A percentile compares a stretch with the other conserved stretches of the same genome.
Evolutionary conservation across 225 moss, liverwort and hornwort species (phyloP).

Genomic region (Polytrichum formosum): DNA sequence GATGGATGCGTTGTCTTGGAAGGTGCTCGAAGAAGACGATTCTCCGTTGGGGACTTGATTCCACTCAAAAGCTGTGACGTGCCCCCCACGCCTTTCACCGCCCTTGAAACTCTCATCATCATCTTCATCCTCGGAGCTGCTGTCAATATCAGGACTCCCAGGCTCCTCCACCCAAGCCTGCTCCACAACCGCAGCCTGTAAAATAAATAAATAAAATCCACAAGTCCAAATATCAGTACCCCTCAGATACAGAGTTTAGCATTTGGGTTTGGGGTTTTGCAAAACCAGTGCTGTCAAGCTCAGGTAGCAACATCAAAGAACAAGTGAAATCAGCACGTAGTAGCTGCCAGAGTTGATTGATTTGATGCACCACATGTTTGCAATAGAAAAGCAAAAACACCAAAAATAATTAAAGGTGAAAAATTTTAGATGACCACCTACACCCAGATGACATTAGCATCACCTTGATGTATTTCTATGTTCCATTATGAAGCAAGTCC

Average conservation of each 20-base stretch:
- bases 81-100: constrained; percentile 24
- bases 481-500: too few species aligned
- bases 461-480: too few species aligned
- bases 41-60: constrained; percentile 26
- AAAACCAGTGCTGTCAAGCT: too few species aligned
- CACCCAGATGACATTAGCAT: too few species aligned
- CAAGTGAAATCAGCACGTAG: too few species aligned
- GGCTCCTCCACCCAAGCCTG: constrained; percentile 46
- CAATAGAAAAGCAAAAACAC: too few species aligned
- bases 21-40: constrained; percentile 26
- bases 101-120: constrained; percentile 19
- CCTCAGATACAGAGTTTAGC: not conserved
- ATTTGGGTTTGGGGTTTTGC: too few species aligned
- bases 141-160: constrained; percentile 20
- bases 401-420: too few species aligned
- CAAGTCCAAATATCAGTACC: not conserved
- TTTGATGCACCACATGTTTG: too few species aligned
- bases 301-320: too few species aligned
- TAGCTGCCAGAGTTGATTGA: too few species aligned
- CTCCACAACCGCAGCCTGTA: constrained; percentile 39
- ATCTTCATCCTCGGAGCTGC: constrained; percentile 26
- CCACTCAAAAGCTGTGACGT: constrained; percentile 42
- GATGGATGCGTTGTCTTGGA: constrained; percentile 27
- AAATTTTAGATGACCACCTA: too few species aligned
- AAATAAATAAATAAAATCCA: not conserved